phyloP scores from a whole-genome alignment of 164 flowering plant genomes.

The Amborella trichopoda region DNA sequence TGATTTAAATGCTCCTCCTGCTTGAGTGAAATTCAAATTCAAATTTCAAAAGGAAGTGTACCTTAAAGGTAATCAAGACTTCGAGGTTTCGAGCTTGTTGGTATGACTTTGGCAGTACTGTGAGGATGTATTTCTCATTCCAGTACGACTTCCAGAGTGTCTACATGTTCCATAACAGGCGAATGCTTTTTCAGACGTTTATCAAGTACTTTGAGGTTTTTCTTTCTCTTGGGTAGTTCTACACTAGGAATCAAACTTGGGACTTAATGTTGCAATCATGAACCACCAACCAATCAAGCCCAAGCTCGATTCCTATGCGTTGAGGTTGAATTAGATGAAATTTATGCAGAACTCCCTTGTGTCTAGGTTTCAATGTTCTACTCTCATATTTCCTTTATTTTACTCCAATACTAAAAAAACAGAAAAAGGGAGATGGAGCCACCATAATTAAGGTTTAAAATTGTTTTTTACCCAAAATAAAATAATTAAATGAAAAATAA shows the following conservation, averaged over 20 bases:
- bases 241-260: background rate
- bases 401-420: too few relatives aligned
- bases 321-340: background rate
- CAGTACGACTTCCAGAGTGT: conserved; percentile 40
- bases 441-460: too few relatives aligned
- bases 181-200: background rate
- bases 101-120: conserved; percentile 27
- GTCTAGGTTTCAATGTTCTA: too few relatives aligned
- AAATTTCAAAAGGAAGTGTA: conserved; percentile 6
- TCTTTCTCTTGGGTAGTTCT: too few relatives aligned
- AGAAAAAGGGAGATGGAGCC: too few relatives aligned
- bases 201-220: too few relatives aligned
- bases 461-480: too few relatives aligned
- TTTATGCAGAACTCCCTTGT: too few relatives aligned
- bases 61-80: conserved; percentile 71
- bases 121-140: conserved; percentile 59
- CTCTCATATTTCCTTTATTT: too few relatives aligned
- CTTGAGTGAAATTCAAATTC: too few relatives aligned
- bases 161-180: conserved; percentile 32
- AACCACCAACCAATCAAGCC: background rate
- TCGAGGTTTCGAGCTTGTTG: conserved; percentile 22
- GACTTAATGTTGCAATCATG: background rate
- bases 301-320: background rate
- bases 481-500: too few relatives aligned
- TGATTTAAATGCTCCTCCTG: too few relatives aligned